Percentiles rank a stretch among this genome's conserved stretches.
phyloP scores from a whole-genome alignment of 345 rosid species.

The Moricandia moricandioides region DNA sequence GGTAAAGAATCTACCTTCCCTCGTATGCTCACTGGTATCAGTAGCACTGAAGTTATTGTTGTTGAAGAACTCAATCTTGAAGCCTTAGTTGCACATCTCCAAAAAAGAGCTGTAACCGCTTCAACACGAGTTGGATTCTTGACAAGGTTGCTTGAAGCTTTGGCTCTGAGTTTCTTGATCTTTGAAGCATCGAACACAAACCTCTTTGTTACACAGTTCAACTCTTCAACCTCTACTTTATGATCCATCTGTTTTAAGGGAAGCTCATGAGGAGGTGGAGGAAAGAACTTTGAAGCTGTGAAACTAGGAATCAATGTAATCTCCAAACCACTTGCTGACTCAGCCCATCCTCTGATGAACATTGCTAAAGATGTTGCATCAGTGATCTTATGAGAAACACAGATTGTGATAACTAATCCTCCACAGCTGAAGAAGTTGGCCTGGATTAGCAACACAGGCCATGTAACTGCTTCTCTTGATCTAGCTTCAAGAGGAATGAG shows the following conservation, averaged over 20 bases:
- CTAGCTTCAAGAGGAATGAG: conserved; percentile 40
- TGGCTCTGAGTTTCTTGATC: conserved; percentile 39
- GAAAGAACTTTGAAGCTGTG: conserved; percentile 39
- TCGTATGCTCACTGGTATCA: conserved; percentile 28
- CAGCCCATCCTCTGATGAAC: conserved; percentile 47
- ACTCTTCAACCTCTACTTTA: conserved; percentile 17
- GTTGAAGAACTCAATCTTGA: conserved; percentile 12
- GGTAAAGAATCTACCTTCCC: conserved; percentile 21
- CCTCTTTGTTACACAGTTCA: conserved; percentile 32
- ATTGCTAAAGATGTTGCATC: conserved; percentile 42
- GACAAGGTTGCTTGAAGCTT: conserved; percentile 32
- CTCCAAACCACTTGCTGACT: conserved; percentile 15
- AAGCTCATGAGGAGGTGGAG: conserved; percentile 7
- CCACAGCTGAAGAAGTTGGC: conserved; percentile 46
- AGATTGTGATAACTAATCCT: conserved; percentile 43
- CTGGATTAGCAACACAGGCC: conserved; percentile 39
- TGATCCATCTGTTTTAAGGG: conserved; percentile 4
- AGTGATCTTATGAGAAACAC: conserved; percentile 44
- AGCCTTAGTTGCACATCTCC: conserved; percentile 34
- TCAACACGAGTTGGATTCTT: conserved; percentile 39
- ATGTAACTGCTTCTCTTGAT: conserved; percentile 28
- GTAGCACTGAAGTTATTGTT: conserved; percentile 18
- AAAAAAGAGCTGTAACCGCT: conserved; percentile 35
- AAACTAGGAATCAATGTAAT: conserved; percentile 35
- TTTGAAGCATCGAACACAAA: conserved; percentile 45